phyloP scores from a whole-genome alignment of 2,329 filamentous ascomycete species.

The Sordariomycetes sp. region DNA sequence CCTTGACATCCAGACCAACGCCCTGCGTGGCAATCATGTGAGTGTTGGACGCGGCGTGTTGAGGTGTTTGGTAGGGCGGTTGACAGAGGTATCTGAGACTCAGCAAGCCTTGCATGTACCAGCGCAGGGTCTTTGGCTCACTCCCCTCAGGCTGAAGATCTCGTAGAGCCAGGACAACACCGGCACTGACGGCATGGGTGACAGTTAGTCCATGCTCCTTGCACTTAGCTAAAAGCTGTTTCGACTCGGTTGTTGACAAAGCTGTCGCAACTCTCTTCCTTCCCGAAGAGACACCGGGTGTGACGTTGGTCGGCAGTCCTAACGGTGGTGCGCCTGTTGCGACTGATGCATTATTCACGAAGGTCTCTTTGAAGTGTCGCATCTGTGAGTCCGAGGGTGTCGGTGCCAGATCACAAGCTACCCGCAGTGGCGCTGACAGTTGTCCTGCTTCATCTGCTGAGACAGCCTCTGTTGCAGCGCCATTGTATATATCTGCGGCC shows the following conservation, averaged over 20 bases:
- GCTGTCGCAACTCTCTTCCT: not conserved
- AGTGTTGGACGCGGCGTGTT: not conserved
- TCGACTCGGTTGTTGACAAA: not conserved
- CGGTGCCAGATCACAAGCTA: not conserved
- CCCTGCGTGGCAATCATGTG: not conserved
- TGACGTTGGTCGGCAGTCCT: not conserved
- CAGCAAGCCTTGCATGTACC: not conserved
- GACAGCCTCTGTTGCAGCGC: not conserved
- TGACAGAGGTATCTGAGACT: not conserved
- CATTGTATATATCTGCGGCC: not conserved
- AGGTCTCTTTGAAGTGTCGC: not conserved
- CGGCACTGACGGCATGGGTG: constrained; percentile 2
- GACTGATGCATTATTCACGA: not conserved
- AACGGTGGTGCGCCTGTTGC: not conserved
- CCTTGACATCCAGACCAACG: not conserved
- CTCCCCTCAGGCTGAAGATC: not conserved
- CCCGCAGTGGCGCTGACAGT: not conserved
- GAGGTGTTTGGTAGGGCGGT: not conserved
- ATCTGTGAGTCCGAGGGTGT: not conserved
- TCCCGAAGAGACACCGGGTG: not conserved
- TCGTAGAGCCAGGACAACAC: not conserved
- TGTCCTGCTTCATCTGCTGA: not conserved
- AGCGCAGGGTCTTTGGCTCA: not conserved
- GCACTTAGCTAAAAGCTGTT: not conserved
- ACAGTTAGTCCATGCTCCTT: not conserved